A percentile compares a stretch with the other conserved stretches of the same genome.
Conservation (phyloP, 2,329 filamentous ascomycete genomes). For the Seiridium cupressi region DNA sequence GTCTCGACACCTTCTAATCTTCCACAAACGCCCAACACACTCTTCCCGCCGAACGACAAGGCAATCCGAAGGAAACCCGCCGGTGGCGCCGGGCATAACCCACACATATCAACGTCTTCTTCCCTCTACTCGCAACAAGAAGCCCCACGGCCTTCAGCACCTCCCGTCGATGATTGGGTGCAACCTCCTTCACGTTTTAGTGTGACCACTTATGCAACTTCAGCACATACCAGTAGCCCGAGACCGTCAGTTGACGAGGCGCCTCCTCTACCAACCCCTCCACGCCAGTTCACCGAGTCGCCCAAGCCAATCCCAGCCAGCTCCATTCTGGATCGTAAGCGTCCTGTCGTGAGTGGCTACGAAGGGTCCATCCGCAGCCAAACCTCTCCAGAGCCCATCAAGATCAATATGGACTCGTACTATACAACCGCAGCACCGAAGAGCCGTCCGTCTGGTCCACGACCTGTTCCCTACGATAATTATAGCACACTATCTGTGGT, state of each 20-base stretch:
- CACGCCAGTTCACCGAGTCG: constrained; percentile 27
- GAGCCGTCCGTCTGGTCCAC: constrained; percentile 9
- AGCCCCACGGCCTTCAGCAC: constrained; percentile 18
- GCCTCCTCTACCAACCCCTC: constrained; percentile 35
- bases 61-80: constrained; percentile 45
- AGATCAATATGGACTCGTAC: constrained; percentile 25
- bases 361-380: constrained; percentile 16
- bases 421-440: constrained; percentile 16
- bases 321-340: constrained; percentile 38
- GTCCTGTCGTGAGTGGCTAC: constrained; percentile 29
- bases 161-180: constrained; percentile 36
- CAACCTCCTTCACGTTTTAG: constrained; percentile 63
- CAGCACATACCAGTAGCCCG: constrained; percentile 40
- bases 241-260: constrained; percentile 34
- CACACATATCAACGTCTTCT: constrained; percentile 31
- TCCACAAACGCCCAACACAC: constrained; percentile 20
- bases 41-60: constrained; percentile 29
- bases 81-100: constrained; percentile 21
- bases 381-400: constrained; percentile 21
- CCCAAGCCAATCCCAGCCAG: constrained; percentile 12
- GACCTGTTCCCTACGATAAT: constrained; percentile 13
- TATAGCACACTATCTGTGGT: constrained; percentile 16
- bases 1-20: constrained; percentile 11
- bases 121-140: constrained; percentile 33
- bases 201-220: constrained; percentile 59